Conservation (phyloP, 805 yeast species). For the Ogataea pignaliae region DNA sequence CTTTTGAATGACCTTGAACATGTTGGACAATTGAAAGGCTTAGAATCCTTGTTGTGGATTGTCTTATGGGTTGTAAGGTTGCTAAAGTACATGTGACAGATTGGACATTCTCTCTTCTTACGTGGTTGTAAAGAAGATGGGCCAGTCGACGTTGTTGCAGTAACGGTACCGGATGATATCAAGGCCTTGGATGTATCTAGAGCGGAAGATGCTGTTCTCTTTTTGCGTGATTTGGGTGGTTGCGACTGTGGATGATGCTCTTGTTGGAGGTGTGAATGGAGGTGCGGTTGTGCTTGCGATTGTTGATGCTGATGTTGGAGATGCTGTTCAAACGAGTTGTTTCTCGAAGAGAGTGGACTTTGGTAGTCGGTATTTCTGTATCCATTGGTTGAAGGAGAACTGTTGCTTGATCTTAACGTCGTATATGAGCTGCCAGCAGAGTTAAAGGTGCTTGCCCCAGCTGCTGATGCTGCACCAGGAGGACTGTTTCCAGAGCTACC, state of each 20-base stretch:
- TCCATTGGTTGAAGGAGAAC: slow-evolving; percentile 4
- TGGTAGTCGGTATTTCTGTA: slow-evolving; percentile 5
- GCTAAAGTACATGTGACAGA: slow-evolving; percentile 49
- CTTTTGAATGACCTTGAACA: slow-evolving; percentile 86
- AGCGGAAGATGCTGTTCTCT: slow-evolving; percentile 2
- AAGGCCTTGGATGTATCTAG: slow-evolving; percentile 6
- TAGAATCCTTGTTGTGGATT: slow-evolving; percentile 66
- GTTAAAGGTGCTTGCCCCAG: neutral
- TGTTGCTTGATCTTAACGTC: slow-evolving; percentile 2
- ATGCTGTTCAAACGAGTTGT: slow-evolving; percentile 5
- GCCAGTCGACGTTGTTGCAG: slow-evolving; percentile 1
- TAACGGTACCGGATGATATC: slow-evolving; percentile 5
- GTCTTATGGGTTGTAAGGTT: slow-evolving; percentile 82
- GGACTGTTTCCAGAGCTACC: neutral
- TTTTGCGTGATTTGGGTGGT: slow-evolving; percentile 2
- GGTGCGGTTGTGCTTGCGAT: neutral
- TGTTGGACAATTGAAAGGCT: slow-evolving; percentile 74
- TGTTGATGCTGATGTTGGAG: neutral
- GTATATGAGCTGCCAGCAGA: slow-evolving; percentile 3
- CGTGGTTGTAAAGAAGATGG: slow-evolving; percentile 20
- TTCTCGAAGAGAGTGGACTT: slow-evolving; percentile 5
- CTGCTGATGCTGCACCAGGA: neutral
- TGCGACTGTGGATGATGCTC: neutral
- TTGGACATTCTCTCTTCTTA: slow-evolving; percentile 34
- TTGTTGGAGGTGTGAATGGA: neutral